A percentile compares a stretch with the other conserved stretches of the same genome.
Conservation (phyloP, 2,329 filamentous ascomycete genomes). For the Epichloe uncinata region DNA sequence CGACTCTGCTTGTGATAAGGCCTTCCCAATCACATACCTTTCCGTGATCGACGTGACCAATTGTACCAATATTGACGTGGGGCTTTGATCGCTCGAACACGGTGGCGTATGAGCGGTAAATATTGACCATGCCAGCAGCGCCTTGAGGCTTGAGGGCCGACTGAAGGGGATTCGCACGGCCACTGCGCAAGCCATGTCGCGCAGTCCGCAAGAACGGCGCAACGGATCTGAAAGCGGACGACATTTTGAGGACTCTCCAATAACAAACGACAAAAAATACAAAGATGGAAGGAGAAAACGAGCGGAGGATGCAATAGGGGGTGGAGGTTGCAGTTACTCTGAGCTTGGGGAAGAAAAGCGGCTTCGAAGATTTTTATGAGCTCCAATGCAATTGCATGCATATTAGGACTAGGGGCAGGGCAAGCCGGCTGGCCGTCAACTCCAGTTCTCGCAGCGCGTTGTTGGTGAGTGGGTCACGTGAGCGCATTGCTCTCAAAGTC, state of each 20-base stretch:
- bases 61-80: constrained; percentile 97
- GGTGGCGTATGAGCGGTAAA: constrained; percentile 52
- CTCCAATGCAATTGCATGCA: constrained; percentile 8
- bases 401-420: constrained; percentile 1
- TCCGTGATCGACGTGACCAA: constrained; percentile 98
- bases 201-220: constrained; percentile 73
- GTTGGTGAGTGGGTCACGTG: constrained; percentile 6
- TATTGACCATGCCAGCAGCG: constrained; percentile 49
- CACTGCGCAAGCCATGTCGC: constrained; percentile 57
- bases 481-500: not conserved
- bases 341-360: constrained; percentile 9
- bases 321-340: constrained; percentile 11
- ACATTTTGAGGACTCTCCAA: constrained; percentile 44
- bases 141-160: constrained; percentile 50
- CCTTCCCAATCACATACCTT: constrained; percentile 50
- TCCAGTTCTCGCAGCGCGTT: not conserved
- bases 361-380: constrained; percentile 25
- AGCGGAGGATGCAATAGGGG: constrained; percentile 8
- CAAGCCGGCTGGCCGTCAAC: not conserved
- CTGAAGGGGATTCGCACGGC: constrained; percentile 65
- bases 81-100: constrained; percentile 84
- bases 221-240: constrained; percentile 64
- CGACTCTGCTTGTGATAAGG: not conserved
- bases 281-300: constrained; percentile 14
- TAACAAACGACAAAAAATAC: constrained; percentile 6